A percentile compares a stretch with the other conserved stretches of the same genome.
Conservation (phyloP, 2,329 filamentous ascomycete genomes). For the Chaetomium olivaceum region DNA sequence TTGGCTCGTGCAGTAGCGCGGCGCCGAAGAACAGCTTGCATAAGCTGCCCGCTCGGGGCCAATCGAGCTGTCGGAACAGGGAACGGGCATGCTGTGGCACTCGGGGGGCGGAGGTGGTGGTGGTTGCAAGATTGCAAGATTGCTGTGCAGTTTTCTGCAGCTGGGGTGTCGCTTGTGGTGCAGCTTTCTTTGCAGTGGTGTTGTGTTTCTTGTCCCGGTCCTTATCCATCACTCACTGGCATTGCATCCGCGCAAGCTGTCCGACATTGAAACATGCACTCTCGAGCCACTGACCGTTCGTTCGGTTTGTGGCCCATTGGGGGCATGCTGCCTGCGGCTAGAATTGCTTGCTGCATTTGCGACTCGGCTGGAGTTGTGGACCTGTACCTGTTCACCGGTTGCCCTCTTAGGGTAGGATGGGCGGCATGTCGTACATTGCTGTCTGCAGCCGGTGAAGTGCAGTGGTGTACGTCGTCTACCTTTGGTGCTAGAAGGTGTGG, state of each 20-base stretch:
- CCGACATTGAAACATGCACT: not conserved
- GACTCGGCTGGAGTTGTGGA: not conserved
- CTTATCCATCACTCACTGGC: not conserved
- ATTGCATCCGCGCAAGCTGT: not conserved
- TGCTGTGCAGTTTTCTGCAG: not conserved
- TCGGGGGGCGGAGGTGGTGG: not conserved
- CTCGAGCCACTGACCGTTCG: not conserved
- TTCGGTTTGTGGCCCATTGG: not conserved
- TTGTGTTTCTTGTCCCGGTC: not conserved
- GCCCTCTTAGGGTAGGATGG: constrained; percentile 4
- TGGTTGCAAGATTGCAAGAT: not conserved
- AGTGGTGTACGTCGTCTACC: not conserved
- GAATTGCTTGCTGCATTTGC: not conserved
- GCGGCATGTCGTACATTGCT: constrained; percentile 14
- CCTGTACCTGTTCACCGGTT: constrained; percentile 18
- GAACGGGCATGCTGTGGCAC: not conserved
- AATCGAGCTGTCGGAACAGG: constrained; percentile 9
- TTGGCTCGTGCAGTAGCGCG: constrained; percentile 13
- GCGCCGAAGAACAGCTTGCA: not conserved
- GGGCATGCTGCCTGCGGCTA: not conserved
- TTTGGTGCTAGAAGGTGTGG: not conserved
- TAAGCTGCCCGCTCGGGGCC: not conserved
- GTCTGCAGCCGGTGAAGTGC: constrained; percentile 22
- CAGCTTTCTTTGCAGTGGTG: not conserved
- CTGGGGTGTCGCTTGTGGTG: no score